phyloP scores from a whole-genome alignment of 805 yeast species.

The Wickerhamiella alocasiicola region DNA sequence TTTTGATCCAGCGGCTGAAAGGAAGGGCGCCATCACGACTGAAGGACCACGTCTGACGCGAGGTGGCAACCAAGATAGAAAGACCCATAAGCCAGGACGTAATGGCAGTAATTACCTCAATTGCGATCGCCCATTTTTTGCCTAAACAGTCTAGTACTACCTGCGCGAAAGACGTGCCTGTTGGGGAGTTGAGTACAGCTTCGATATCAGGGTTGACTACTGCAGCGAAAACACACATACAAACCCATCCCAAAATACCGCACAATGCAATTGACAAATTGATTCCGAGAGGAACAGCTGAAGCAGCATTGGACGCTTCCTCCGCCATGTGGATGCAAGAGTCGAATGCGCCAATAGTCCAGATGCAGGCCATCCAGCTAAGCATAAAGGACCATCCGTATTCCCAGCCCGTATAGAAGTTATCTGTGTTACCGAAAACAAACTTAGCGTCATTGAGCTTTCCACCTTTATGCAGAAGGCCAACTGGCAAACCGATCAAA shows the following conservation, averaged over 20 bases:
- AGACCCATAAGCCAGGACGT: constrained; percentile 59
- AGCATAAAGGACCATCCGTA: constrained; percentile 44
- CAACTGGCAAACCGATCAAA: constrained; percentile 54
- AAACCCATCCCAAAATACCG: constrained; percentile 45
- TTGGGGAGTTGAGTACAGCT: constrained; percentile 32
- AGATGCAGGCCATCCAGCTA: constrained; percentile 52
- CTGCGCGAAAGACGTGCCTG: constrained; percentile 53
- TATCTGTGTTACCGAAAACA: constrained; percentile 43
- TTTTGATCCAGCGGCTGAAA: constrained; percentile 40
- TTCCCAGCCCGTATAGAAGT: constrained; percentile 41
- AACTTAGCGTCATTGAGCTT: constrained; percentile 38
- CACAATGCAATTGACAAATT: constrained; percentile 44
- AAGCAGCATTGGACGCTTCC: constrained; percentile 51
- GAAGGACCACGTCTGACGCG: constrained; percentile 65
- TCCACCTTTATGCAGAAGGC: constrained; percentile 24
- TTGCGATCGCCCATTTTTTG: constrained; percentile 49
- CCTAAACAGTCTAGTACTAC: constrained; percentile 51
- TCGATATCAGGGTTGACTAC: constrained; percentile 33
- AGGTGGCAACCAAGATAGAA: constrained; percentile 48
- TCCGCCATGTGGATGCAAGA: constrained; percentile 62
- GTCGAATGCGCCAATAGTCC: constrained; percentile 69
- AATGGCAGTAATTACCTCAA: constrained; percentile 44
- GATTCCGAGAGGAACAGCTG: constrained; percentile 54
- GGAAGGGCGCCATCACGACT: constrained; percentile 70
- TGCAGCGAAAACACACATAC: constrained; percentile 42